Base-by-base conservation (phyloP, 106 monocot species). In the Phalaenopsis aphrodite region DNA sequence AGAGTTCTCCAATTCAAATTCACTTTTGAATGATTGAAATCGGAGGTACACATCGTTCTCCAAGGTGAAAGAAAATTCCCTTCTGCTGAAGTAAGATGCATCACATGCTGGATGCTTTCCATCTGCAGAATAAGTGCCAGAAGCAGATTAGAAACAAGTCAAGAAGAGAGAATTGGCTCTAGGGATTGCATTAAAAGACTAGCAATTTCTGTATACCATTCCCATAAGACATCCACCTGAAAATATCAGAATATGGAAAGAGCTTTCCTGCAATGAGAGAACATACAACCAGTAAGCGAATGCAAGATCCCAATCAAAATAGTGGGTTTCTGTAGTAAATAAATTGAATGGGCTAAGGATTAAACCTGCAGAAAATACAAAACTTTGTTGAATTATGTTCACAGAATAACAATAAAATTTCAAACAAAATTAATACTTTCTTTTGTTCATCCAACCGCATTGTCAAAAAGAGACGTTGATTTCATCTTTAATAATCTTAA, bases 171-270 rank as follows among this genome's bases (percentile, higher is more conserved):
- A 77, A 43, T 18, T 41, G 49, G 23, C 19, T 42, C 36, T 15
- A 48, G 74, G 2, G 39, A 76, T 49, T 37, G 36, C 36, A 55
- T 38, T 37, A 55, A 16, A 73, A 19, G 49, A 36, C 39, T 73
- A 47, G 8, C 36, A 76, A 24, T 57, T 10, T n/a, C 46, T 2
- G 42, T n/a, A 45, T 85, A 94, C 94, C 98, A 87, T 94, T 94
- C 86, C 94, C 98, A 72, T 99, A 99, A n/a, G 94, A 94, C 78
- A 99, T 56, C 98, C 98, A 99, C 84, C 88, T 91, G 75, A 84
- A 99, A 55, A 99, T 89, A 66, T 99, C 98, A 66, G 78, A 75
- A 85, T 84, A 83, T 11, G 98, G 98, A 87, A 99, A 99, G 39
- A 94, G 86, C 83, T 94, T 99, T 84, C 92, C 98, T 94, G 94